Percentiles rank a stretch among this genome's conserved stretches.
Conservation (phyloP, 1,284 basidiomycete species). For the Ganoderma lucidum region DNA sequence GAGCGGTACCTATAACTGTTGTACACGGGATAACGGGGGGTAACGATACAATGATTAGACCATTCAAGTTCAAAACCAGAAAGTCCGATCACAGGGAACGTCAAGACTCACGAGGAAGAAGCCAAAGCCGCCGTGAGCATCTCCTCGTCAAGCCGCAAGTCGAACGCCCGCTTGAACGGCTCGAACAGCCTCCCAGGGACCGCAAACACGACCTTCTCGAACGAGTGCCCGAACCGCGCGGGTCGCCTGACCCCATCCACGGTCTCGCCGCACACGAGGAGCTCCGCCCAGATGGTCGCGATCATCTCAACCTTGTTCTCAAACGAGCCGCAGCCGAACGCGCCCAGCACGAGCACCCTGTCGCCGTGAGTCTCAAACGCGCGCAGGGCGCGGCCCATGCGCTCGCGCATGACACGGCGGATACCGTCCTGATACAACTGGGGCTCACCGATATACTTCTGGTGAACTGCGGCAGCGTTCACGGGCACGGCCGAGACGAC, state of each 20-base stretch:
- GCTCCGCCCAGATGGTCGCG: conserved; percentile 66
- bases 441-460: conserved; percentile 46
- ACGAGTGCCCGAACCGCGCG: conserved; percentile 50
- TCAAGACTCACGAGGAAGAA: conserved; percentile 7
- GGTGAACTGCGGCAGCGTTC: conserved; percentile 51
- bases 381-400: conserved; percentile 52
- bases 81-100: background rate
- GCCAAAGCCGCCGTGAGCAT: conserved; percentile 41
- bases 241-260: conserved; percentile 32
- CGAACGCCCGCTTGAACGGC: conserved; percentile 52
- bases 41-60: background rate
- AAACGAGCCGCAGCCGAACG: conserved; percentile 55
- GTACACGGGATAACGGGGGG: conserved; percentile 1
- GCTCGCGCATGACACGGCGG: conserved; percentile 47
- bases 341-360: conserved; percentile 52
- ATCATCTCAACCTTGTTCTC: conserved; percentile 56
- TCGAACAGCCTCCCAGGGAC: conserved; percentile 48
- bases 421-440: conserved; percentile 50
- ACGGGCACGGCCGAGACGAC: conserved; percentile 55
- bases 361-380: conserved; percentile 56
- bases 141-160: conserved; percentile 51
- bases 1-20: background rate
- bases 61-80: background rate
- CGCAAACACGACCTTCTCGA: conserved; percentile 55
- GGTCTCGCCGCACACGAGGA: conserved; percentile 51